Evolutionary conservation across 2,329 filamentous ascomycete genomes (phyloP), one percentile per base, ranked within the genome.

Genomic region (Colletotrichum orbiculare): DNA sequence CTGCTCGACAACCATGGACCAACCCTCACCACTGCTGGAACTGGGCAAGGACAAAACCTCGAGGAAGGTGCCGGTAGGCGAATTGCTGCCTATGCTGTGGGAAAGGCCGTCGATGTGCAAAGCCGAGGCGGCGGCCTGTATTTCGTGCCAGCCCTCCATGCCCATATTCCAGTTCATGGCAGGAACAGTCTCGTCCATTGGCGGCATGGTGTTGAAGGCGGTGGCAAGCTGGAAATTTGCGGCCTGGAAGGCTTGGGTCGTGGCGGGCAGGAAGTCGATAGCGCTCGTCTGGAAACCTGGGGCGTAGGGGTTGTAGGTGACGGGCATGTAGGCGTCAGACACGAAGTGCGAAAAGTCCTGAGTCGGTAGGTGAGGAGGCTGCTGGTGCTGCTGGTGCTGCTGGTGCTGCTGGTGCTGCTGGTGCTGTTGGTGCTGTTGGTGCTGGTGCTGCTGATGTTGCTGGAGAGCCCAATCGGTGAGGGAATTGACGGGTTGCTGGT

Each of bases 21-120:
- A 98, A 63, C 93, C 92, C 53, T 66, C 63, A 71, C 94, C 92
- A 71, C 96, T 94, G 73, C 91, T 92, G 69, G 93, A 93, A 60
- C 89, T 90, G 33, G 87, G 86, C 47, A 97, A 82, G 7, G 95
- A 97, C 54, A 95, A 82, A 39, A 97, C 92, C 77, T 97, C 94
- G 50, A 97, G 82, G 76, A 93, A 94, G 66, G 86, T 81, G 48
- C 78, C 78, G 2, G 79, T 82, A 17, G 80, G 80, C 10, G 80
- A 82, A 62, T 78, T 79, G 73, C 80, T 82, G 55, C 80, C 80
- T 42, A 81, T 79, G 54, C 78, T 81, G 33, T 76, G 77, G 39
- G 81, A 70, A 35, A 83, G 66, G 8, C 75, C 76, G 73, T 85
- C 80, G 77, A 91, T 85, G 70, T 91, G 81, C 61, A 82, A 68